Evolutionary conservation across 805 yeast species (phyloP).

Genomic region (Barnettozyma wickerhamii): DNA sequence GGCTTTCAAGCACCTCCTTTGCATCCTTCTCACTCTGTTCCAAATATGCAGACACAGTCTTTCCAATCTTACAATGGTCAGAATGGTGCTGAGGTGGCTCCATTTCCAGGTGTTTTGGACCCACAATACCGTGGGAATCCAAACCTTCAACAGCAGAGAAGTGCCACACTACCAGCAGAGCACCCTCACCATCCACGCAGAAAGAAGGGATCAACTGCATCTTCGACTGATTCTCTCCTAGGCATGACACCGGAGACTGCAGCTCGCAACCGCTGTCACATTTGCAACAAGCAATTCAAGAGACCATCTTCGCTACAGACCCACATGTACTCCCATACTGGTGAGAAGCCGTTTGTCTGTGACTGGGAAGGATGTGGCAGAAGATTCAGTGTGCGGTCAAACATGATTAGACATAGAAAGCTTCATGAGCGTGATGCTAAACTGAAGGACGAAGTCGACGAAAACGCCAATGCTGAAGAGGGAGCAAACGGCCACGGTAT

Average conservation of each 20-base stretch:
- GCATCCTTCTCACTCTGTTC: slow-evolving; percentile 4
- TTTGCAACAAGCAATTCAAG: slow-evolving; percentile 73
- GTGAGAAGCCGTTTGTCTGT: slow-evolving; percentile 71
- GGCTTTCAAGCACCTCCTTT: slow-evolving; percentile 4
- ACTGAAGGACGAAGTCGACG: not conserved
- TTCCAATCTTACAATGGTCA: not conserved
- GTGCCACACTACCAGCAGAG: slow-evolving; percentile 17
- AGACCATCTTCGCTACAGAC: slow-evolving; percentile 80
- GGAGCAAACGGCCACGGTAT: too few species aligned
- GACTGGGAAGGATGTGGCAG: slow-evolving; percentile 63
- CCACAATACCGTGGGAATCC: slow-evolving; percentile 8
- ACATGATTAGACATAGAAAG: slow-evolving; percentile 74
- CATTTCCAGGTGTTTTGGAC: slow-evolving; percentile 23
- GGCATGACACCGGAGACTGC: slow-evolving; percentile 44
- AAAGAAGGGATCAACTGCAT: slow-evolving; percentile 10
- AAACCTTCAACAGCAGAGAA: slow-evolving; percentile 15
- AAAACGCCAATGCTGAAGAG: not conserved
- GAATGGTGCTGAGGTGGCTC: slow-evolving; percentile 15
- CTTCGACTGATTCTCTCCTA: slow-evolving; percentile 17
- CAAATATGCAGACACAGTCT: slow-evolving; percentile 2
- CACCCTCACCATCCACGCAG: slow-evolving; percentile 1
- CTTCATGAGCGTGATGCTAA: slow-evolving; percentile 44
- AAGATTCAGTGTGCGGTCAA: slow-evolving; percentile 70
- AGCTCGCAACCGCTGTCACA: slow-evolving; percentile 40
- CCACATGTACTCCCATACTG: slow-evolving; percentile 76